Conservation (phyloP, 371 early-diverging fungal genomes). For the Mucor piriformis region DNA sequence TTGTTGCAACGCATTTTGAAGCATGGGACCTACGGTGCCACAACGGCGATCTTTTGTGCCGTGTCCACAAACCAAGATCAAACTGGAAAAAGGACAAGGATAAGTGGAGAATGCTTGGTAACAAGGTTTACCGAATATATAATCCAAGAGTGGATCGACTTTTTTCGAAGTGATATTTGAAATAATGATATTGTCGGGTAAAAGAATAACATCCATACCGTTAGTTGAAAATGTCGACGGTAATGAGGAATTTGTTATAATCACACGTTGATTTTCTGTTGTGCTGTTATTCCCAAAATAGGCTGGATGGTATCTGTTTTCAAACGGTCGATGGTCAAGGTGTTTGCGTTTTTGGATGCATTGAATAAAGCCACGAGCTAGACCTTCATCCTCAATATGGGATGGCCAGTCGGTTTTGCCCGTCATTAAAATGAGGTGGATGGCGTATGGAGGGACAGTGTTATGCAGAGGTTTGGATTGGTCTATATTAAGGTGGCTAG, state of each 20-base stretch:
- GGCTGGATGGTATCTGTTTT: conserved; percentile 26
- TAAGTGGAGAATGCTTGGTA: conserved; percentile 25
- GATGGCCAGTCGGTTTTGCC: conserved; percentile 42
- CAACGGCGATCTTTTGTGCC: conserved; percentile 41
- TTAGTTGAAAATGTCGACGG: conserved; percentile 26
- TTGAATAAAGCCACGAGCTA: conserved; percentile 32
- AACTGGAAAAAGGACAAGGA: conserved; percentile 28
- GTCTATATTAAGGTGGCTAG: conserved; percentile 34
- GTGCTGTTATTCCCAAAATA: not conserved
- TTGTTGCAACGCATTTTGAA: conserved; percentile 27
- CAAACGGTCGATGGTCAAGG: conserved; percentile 9
- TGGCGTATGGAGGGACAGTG: conserved; percentile 41
- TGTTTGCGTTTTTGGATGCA: conserved; percentile 22
- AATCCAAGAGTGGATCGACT: conserved; percentile 31
- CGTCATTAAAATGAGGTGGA: conserved; percentile 40
- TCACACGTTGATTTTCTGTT: conserved; percentile 23
- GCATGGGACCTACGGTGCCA: conserved; percentile 45
- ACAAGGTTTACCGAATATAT: conserved; percentile 35
- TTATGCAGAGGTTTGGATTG: conserved; percentile 37
- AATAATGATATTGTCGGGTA: conserved; percentile 45
- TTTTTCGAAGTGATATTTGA: conserved; percentile 38
- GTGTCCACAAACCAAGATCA: conserved; percentile 44
- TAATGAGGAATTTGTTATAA: conserved; percentile 36
- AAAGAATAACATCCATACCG: conserved; percentile 26
- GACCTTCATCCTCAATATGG: conserved; percentile 45